Evolutionary conservation across 108 stramenopile species (phyloP).

Genomic region (Chaetoceros muelleri): DNA sequence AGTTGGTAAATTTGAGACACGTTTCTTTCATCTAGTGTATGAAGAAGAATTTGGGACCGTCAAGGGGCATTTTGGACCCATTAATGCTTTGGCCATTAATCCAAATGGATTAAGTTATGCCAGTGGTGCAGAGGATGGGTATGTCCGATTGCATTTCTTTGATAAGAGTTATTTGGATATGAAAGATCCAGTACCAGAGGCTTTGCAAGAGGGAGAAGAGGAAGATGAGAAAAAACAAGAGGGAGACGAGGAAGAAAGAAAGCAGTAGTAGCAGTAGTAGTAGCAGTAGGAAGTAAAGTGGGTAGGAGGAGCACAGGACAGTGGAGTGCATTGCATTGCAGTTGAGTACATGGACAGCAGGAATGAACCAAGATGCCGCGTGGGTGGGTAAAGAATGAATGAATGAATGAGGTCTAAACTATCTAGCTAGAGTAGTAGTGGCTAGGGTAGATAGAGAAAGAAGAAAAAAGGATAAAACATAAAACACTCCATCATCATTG

Average conservation of each 20-base stretch:
- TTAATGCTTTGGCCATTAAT: constrained; percentile 96
- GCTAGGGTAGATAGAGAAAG: too few species aligned
- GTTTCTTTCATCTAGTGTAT: constrained; percentile 94
- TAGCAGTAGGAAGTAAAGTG: too few species aligned
- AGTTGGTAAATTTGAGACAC: constrained; percentile 97
- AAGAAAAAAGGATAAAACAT: too few species aligned
- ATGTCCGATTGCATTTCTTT: constrained; percentile 94
- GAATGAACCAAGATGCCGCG: too few species aligned
- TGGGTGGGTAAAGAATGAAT: too few species aligned
- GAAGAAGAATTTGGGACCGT: constrained; percentile 96
- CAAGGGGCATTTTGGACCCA: constrained; percentile 99
- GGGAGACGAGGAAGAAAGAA: constrained; percentile 17
- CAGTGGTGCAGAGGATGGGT: constrained; percentile 93
- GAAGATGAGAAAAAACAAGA: constrained; percentile 43
- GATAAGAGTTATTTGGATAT: constrained; percentile 94
- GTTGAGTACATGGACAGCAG: too few species aligned
- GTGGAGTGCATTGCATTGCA: too few species aligned
- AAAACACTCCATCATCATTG: too few species aligned
- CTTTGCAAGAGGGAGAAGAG: constrained; percentile 40
- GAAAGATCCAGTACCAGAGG: constrained; percentile 93
- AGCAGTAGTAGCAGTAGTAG: too few species aligned
- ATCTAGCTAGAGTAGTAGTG: too few species aligned
- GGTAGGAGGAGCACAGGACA: too few species aligned
- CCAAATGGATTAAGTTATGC: constrained; percentile 90
- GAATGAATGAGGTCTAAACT: too few species aligned